phyloP scores from a whole-genome alignment of 192 early-diverging fungal species.

The Coemansia sp. region DNA sequence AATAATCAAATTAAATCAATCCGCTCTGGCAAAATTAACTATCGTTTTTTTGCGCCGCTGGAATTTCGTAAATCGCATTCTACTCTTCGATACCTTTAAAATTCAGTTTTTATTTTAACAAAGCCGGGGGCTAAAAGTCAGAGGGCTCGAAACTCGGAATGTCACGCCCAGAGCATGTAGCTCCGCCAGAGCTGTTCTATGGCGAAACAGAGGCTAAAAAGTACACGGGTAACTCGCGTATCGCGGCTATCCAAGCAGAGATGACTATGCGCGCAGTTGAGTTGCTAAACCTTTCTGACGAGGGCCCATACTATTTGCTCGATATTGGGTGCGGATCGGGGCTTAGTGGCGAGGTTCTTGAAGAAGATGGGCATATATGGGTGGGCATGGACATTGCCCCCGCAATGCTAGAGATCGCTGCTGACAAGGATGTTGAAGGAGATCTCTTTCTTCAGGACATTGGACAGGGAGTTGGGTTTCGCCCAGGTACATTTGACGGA shows the following conservation, averaged over 20 bases:
- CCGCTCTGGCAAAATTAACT: no score
- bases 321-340: slow-evolving; percentile 99
- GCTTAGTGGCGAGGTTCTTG: slow-evolving; percentile 89
- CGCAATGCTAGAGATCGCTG: slow-evolving; percentile 91
- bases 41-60: no score
- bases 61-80: no score
- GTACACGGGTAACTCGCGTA: slow-evolving; percentile 92
- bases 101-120: neutral
- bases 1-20: no score
- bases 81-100: neutral
- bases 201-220: slow-evolving; percentile 90
- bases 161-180: slow-evolving; percentile 94
- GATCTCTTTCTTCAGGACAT: slow-evolving; percentile 96
- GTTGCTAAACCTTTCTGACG: slow-evolving; percentile 77
- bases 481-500: slow-evolving; percentile 96
- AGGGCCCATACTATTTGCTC: slow-evolving; percentile 71
- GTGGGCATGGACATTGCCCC: slow-evolving; percentile 95
- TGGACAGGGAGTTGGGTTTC: slow-evolving; percentile 89
- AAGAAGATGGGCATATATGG: slow-evolving; percentile 96
- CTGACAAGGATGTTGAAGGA: slow-evolving; percentile 88
- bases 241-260: slow-evolving; percentile 89
- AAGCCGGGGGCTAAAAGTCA: neutral
- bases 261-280: slow-evolving; percentile 92
- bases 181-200: slow-evolving; percentile 98
- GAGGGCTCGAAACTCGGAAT: slow-evolving; percentile 46